phyloP scores from a whole-genome alignment of 2,329 filamentous ascomycete species.

The Teratosphaeria zuluensis region DNA sequence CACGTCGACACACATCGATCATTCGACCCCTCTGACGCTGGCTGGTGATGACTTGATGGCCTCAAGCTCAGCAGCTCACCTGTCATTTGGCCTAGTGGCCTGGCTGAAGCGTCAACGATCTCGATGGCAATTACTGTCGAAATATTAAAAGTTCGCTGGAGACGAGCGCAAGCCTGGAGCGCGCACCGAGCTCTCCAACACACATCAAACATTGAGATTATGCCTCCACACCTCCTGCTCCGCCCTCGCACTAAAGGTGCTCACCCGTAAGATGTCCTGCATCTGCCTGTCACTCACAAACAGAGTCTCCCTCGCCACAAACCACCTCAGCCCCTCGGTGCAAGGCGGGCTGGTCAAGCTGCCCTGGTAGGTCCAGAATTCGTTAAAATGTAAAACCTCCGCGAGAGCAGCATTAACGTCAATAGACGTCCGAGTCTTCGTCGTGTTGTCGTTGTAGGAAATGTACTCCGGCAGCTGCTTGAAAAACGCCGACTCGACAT shows the following conservation, averaged over 20 bases:
- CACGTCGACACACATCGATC: too few species aligned
- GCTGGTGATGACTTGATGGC: too few species aligned
- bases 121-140: background rate
- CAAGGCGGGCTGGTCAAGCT: constrained; percentile 40
- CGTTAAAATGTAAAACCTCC: constrained; percentile 31
- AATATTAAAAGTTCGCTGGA: background rate
- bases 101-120: too few species aligned
- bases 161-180: background rate
- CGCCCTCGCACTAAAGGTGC: constrained; percentile 35
- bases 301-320: constrained; percentile 33
- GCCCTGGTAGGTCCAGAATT: constrained; percentile 42
- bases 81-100: too few species aligned
- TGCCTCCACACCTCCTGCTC: constrained; percentile 41
- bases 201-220: constrained; percentile 31
- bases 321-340: constrained; percentile 39
- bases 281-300: constrained; percentile 39
- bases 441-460: constrained; percentile 10
- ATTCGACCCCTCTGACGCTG: too few species aligned
- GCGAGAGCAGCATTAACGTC: constrained; percentile 23
- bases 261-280: constrained; percentile 36
- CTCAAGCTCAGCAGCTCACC: too few species aligned
- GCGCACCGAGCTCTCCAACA: background rate
- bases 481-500: constrained; percentile 22
- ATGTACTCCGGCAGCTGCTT: constrained; percentile 17
- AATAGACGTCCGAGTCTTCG: constrained; percentile 21